phyloP scores from a whole-genome alignment of 306 rosid species.

The Acacia melanoxylon region DNA sequence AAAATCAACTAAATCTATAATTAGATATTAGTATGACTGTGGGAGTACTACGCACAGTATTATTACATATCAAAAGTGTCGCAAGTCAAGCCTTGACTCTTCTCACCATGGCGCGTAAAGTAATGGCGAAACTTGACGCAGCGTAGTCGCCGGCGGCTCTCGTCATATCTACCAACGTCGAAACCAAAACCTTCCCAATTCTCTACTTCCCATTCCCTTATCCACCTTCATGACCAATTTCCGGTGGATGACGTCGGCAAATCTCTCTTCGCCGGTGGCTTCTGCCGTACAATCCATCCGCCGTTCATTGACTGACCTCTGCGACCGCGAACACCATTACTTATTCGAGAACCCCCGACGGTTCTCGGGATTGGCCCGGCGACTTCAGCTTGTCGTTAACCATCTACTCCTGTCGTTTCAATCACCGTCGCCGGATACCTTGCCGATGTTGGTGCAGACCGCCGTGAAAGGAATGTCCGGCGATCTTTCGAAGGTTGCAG shows the following conservation, averaged over 20 bases:
- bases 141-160: neutral
- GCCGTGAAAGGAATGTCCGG: constrained; percentile 41
- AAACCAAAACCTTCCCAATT: neutral
- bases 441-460: constrained; percentile 38
- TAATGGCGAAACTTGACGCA: neutral
- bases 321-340: neutral
- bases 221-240: neutral
- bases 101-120: neutral
- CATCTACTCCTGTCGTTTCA: constrained; percentile 29
- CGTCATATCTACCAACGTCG: neutral
- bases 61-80: neutral
- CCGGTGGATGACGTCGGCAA: constrained; percentile 34
- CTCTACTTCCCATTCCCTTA: neutral
- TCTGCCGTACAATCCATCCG: constrained; percentile 36
- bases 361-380: constrained; percentile 43
- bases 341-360: constrained; percentile 38
- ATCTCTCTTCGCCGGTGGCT: constrained; percentile 12
- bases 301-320: constrained; percentile 37
- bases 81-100: neutral
- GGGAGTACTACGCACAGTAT: too few species aligned
- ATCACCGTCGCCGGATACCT: constrained; percentile 8
- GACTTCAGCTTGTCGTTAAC: constrained; percentile 39
- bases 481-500: constrained; percentile 32
- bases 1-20: too few species aligned
- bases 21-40: too few species aligned